Base-by-base conservation (phyloP, 2,329 filamentous ascomycete genomes). In the Botrytis paeoniae region DNA sequence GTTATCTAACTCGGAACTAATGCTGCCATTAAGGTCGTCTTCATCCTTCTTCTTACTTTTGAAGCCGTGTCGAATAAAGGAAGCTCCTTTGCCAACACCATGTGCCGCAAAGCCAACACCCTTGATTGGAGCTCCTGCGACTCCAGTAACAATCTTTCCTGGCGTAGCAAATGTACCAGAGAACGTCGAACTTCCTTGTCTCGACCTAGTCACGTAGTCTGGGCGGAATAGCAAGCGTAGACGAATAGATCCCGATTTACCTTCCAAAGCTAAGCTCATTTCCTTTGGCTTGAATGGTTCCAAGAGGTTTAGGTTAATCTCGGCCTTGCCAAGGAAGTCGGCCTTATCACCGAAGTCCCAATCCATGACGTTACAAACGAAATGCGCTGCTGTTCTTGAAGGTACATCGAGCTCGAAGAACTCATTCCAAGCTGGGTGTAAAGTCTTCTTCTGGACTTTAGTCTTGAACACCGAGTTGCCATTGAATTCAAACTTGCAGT, bases 261-360 rank as follows among this genome's bases (percentile, higher is more conserved):
- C 96, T 79, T 98, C 93, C 3, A 99, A 86, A 1, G 87, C 84
- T 43, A 97, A 88, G 18, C 86, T 89, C 45, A 94, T 86, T 81
- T 97, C 94, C 78, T 93, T 89, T 18, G 90, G 88, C 80, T 88
- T 88, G 86, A 98, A 98, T 0, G 96, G 96, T 78, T 97, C 94
- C 12, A 99, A 86, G 45, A 90, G 83, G 68, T 92, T 89, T 25
- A 99, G 87, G 78, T 93, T 90, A 80, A 99, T 93, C 7, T 85
- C 84, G 0, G 93, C 87, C 74, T 86, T 88, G 62, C 96, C 96
- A n/a, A 99, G 85, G 81, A 92, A 93, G 82, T 99, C 96, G 1
- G 95, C 94, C 83, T 95, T 95, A 82, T 97, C 94, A 65, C 93
- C 95, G 85, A 98, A 97, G 82, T 99, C 96, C 89, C 95, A 99